Evolutionary conservation across 306 rosid genomes (phyloP).

Genomic region (Quercus parvula): DNA sequence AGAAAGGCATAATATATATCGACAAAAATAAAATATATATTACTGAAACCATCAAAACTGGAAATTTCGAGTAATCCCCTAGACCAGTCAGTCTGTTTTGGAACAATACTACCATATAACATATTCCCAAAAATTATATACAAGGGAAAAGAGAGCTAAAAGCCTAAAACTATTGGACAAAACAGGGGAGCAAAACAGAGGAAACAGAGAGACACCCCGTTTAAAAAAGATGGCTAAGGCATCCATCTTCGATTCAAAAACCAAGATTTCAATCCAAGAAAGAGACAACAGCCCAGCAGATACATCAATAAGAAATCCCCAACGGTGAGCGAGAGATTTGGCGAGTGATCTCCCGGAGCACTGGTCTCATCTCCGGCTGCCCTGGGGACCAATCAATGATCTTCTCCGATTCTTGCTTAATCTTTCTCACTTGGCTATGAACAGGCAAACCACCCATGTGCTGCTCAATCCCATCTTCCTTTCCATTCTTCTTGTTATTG

Average conservation of each 20-base stretch:
- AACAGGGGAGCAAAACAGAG: neutral
- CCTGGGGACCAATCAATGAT: conserved; percentile 48
- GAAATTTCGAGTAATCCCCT: neutral
- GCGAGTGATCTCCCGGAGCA: conserved; percentile 44
- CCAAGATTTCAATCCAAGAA: conserved; percentile 9
- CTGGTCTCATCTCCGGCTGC: conserved; percentile 55
- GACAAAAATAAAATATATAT: neutral
- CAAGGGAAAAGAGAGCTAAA: neutral
- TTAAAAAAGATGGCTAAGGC: neutral
- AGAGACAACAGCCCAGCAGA: conserved; percentile 54
- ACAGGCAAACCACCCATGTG: conserved; percentile 41
- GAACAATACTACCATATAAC: neutral
- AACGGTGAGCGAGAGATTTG: conserved; percentile 76
- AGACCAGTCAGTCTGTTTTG: neutral
- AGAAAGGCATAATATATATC: neutral
- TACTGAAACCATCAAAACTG: neutral
- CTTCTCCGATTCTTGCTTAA: conserved; percentile 73
- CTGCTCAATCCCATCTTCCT: conserved; percentile 11
- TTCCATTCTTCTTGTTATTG: neutral
- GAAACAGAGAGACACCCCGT: neutral
- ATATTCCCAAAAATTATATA: neutral
- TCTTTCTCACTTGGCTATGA: conserved; percentile 77
- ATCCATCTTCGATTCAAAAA: neutral
- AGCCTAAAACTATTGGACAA: no score
- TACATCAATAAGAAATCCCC: conserved; percentile 54